phyloP scores from a whole-genome alignment of 73 alveolate species.

The Uronychia setigera region DNA sequence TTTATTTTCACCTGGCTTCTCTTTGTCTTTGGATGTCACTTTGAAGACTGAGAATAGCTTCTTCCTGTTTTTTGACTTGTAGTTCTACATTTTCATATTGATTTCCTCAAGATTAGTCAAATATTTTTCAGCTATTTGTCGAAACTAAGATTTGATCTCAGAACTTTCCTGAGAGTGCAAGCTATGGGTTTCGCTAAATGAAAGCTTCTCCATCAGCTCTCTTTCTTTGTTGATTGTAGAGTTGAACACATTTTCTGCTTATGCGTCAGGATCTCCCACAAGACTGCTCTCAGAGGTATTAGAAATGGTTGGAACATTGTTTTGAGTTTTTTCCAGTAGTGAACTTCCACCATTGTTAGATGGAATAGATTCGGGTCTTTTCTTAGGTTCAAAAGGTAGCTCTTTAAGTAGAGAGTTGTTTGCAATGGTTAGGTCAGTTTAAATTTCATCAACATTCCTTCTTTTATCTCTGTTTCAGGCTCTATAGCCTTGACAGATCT shows the following conservation, averaged over 20 bases:
- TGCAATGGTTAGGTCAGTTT: too few species aligned
- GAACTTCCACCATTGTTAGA: too few species aligned
- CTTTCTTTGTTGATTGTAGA: conserved; percentile 34
- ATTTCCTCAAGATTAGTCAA: conserved; percentile 2
- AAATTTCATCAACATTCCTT: too few species aligned
- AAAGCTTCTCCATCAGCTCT: conserved; percentile 23
- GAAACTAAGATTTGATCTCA: background rate
- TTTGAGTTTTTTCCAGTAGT: too few species aligned
- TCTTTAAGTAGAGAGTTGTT: too few species aligned
- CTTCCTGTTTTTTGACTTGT: conserved; percentile 19
- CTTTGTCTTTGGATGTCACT: conserved; percentile 5
- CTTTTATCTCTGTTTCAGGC: too few species aligned
- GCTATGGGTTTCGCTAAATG: background rate
- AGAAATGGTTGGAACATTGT: too few species aligned
- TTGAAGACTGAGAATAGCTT: conserved; percentile 13
- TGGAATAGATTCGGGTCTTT: too few species aligned
- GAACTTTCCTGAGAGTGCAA: background rate
- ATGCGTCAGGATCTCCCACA: background rate
- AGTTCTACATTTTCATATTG: conserved; percentile 14
- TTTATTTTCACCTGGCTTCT: background rate
- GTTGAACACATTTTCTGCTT: conserved; percentile 19
- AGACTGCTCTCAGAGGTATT: too few species aligned
- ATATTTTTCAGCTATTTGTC: conserved; percentile 11
- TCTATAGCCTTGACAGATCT: too few species aligned
- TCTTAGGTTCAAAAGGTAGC: too few species aligned